These are phyloP conservation scores for Colletotrichum sp. DNA, from an alignment of 2,329 filamentous ascomycete species.

Conservation along the genomic window DNA sequence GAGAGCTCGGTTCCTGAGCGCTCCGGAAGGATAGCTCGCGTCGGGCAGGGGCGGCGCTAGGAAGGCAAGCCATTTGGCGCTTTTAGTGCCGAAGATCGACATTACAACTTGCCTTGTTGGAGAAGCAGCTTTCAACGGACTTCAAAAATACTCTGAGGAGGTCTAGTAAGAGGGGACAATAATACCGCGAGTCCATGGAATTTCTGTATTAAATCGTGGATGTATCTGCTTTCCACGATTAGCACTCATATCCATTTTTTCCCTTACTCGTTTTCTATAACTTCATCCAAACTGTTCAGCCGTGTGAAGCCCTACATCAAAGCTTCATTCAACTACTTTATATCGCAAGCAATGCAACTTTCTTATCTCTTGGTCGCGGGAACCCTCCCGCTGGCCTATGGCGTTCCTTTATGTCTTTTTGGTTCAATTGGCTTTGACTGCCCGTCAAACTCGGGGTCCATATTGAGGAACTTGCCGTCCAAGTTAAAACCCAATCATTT, in stretches of 20 bases:
- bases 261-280: background rate
- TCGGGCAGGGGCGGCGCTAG: background rate
- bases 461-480: background rate
- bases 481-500: background rate
- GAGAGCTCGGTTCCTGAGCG: background rate
- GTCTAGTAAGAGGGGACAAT: background rate
- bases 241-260: rapidly evolving
- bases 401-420: background rate
- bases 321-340: background rate
- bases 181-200: background rate
- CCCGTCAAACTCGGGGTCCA: background rate
- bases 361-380: background rate
- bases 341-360: background rate
- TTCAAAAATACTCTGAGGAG: background rate
- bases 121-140: background rate
- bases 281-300: background rate
- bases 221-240: background rate
- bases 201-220: background rate
- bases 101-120: background rate
- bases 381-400: background rate
- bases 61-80: background rate
- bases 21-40: background rate
- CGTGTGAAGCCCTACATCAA: background rate
- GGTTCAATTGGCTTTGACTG: background rate
- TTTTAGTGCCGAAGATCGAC: background rate